Evolutionary conservation across 106 monocot species (phyloP).

Genomic region (Allium cepa): DNA sequence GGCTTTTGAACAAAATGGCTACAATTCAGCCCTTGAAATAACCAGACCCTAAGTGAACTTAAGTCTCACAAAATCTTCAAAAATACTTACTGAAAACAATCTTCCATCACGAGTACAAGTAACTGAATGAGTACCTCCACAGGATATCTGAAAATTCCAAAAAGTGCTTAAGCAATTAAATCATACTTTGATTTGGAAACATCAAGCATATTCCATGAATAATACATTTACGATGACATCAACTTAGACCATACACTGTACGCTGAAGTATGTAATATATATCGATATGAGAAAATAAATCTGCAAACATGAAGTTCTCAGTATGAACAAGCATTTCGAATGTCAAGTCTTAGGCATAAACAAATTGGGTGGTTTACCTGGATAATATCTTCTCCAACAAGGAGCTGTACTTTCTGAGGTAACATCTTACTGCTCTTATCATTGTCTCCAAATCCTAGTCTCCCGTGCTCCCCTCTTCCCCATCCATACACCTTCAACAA

Average conservation of each 20-base stretch:
- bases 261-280: too few relatives aligned
- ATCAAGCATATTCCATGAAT: background rate
- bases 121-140: constrained; percentile 98
- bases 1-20: too few relatives aligned
- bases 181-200: background rate
- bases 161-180: background rate
- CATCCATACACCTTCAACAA: constrained; percentile 81
- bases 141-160: constrained; percentile 54
- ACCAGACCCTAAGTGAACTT: too few relatives aligned
- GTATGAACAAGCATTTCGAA: background rate
- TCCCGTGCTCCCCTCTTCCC: constrained; percentile 99
- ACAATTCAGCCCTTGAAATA: too few relatives aligned
- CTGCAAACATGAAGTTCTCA: too few relatives aligned
- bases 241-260: background rate
- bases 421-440: constrained; percentile 99
- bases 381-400: constrained; percentile 68
- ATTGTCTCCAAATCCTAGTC: constrained; percentile 96
- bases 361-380: constrained; percentile 34
- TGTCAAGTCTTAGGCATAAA: too few relatives aligned
- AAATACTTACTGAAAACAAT: constrained; percentile 83
- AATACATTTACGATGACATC: background rate
- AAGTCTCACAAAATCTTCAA: background rate
- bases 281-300: too few relatives aligned
- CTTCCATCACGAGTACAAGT: constrained; percentile 80
- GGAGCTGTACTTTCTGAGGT: constrained; percentile 87